Evolutionary conservation across 345 rosid genomes (phyloP).

Genomic region (Bretschneidera sinensis): DNA sequence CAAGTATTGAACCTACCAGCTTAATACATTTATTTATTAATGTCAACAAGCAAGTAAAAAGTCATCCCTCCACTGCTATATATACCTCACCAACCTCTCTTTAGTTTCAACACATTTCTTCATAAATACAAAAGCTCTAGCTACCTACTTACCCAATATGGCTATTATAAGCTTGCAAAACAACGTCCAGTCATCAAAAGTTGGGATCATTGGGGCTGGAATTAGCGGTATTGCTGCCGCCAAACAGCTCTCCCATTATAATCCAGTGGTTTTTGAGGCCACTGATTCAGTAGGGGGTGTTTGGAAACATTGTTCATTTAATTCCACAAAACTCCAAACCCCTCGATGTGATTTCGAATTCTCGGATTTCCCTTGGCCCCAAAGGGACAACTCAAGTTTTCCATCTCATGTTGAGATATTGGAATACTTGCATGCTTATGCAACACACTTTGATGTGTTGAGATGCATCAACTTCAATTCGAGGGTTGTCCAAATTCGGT

Average conservation of each 20-base stretch:
- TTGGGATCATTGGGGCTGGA: slow-evolving; percentile 62
- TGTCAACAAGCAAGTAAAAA: too few species aligned
- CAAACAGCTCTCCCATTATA: slow-evolving; percentile 32
- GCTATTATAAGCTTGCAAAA: too few species aligned
- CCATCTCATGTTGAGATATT: slow-evolving; percentile 31
- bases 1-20: too few species aligned
- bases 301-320: slow-evolving; percentile 50
- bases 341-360: slow-evolving; percentile 40
- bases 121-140: too few species aligned
- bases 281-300: slow-evolving; percentile 60
- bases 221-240: slow-evolving; percentile 53
- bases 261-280: slow-evolving; percentile 41
- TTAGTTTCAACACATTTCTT: too few species aligned
- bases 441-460: slow-evolving; percentile 35
- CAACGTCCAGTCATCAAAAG: slow-evolving; percentile 24
- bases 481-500: slow-evolving; percentile 33
- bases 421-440: slow-evolving; percentile 38
- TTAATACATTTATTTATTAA: too few species aligned
- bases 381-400: slow-evolving; percentile 31
- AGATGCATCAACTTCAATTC: slow-evolving; percentile 35
- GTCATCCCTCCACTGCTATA: too few species aligned
- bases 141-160: too few species aligned
- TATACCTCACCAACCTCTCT: too few species aligned
- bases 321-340: slow-evolving; percentile 41
- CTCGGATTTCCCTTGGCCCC: slow-evolving; percentile 43